Base-by-base conservation (phyloP, 164 flowering plant species). In the Houttuynia cordata region DNA sequence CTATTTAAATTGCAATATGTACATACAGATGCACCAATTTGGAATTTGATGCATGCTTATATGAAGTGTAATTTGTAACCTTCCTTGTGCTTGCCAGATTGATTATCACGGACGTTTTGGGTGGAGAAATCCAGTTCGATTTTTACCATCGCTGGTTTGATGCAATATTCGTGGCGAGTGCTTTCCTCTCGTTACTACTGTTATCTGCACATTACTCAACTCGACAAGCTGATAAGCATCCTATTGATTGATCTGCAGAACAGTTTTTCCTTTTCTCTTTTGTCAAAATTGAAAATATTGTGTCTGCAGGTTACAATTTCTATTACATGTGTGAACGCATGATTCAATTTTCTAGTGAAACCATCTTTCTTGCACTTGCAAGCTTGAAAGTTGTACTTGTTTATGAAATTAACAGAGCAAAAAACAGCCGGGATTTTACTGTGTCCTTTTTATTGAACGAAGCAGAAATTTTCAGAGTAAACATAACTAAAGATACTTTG, bases 131-230 rank as follows among this genome's bases (percentile, higher is more conserved):
- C 64, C 99, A 93, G 70, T 93, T 93, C 61, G 99, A 93, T 62
- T 90, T 93, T 66, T 93, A 93, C 66, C 99, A 93, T 62, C 75
- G 99, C 39, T 93, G 97, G 97, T 93, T 93, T 67, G 97, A 93
- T 76, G 96, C 96, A 15, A 90, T 93, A 40, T 93, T 93, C 78
- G 97, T 85, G 53, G 99, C 99, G 39, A 93, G 99, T 77, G 92
- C 99, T 51, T 93, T 93, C 75, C 88, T 93, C 50, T 93, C 99
- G 64, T 72, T 93, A 68, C 89, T 93, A 63, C 73, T 90, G 75
- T 90, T 93, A 20, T 90, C 99, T 71, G 99, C 96, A 24, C 99
- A 93, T 71, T 88, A 90, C 74, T 90, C 96, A 24, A 80, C 97
- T 59, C 90, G 97, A 47, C 96, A 86, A 61, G 82, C 80, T 47